Evolutionary conservation across 768 basidiomycete genomes (phyloP).

Genomic region (Naganishia vishniacii): DNA sequence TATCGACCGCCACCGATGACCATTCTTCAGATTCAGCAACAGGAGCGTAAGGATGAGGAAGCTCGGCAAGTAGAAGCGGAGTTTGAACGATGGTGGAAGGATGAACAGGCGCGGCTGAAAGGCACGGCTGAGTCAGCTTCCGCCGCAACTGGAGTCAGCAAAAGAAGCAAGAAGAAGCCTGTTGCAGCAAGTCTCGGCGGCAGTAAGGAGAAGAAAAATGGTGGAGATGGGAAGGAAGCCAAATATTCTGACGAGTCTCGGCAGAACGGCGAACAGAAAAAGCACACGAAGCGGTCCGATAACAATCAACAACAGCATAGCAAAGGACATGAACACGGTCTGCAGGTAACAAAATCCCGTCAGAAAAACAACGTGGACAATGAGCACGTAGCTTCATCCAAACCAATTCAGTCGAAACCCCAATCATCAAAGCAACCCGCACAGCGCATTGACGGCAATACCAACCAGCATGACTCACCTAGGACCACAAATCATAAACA

Average conservation of each 20-base stretch:
- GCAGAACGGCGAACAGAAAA: constrained; percentile 5
- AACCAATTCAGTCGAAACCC: background rate
- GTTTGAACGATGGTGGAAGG: constrained; percentile 84
- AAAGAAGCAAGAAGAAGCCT: constrained; percentile 5
- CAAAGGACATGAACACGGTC: background rate
- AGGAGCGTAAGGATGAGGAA: constrained; percentile 54
- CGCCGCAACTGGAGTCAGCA: background rate
- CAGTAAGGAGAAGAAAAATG: constrained; percentile 3
- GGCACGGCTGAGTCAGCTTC: background rate
- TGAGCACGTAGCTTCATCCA: background rate
- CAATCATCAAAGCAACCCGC: background rate
- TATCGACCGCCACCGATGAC: constrained; percentile 58
- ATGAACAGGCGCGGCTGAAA: constrained; percentile 53
- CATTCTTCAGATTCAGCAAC: constrained; percentile 76
- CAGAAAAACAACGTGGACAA: background rate
- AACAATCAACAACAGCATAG: background rate
- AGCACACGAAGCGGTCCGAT: background rate
- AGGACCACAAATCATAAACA: background rate
- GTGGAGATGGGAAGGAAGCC: constrained; percentile 6
- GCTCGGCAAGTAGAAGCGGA: constrained; percentile 58
- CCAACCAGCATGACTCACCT: background rate
- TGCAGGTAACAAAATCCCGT: background rate
- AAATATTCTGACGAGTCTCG: background rate
- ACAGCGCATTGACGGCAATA: background rate
- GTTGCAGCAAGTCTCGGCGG: background rate